Evolutionary conservation across 345 rosid species (phyloP), one percentile per base, ranked within the genome.

Genomic region (Firmiana major): DNA sequence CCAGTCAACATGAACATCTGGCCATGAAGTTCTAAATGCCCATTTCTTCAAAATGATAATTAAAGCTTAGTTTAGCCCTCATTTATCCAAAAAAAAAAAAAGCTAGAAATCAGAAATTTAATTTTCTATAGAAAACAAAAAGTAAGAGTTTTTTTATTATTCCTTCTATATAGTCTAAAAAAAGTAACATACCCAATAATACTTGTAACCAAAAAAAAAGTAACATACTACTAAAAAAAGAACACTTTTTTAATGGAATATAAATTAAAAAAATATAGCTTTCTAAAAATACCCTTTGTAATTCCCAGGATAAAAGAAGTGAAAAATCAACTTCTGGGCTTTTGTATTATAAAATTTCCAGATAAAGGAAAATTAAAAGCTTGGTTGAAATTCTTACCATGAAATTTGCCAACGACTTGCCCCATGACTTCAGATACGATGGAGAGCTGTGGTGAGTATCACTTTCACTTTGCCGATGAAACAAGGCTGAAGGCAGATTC

Each of bases 401-500:
- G 91, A 62, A 93, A 80, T 80, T 85, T 93, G 66, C 86, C 90
- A 21, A 93, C 63, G 80, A 90, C 63, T 83, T 93, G 98, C 62
- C 98, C 98, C 98, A 93, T 93, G 26, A 16, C 43, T 17, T 36
- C 1, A 9, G 9, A 31, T 31, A 71, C 63, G 46, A 53, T 10
- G n/a, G n/a, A 62, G 53, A 71, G 42, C 42, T 8, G 4, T 21
- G 1, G 54, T 2, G 17, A 66, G 4, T 11, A 17, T 65, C 31
- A 1, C 34, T 24, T 58, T 22, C 5, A 22, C 16, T n/a, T 38
- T 40, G 53, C 17, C 43, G 67, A 34, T 63, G 67, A 66, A 42
- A 60, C 19, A 26, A 11, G 26, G 17, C 28, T 28, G n/a, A 55
- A 55, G 60, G 42, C 22, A 63, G 46, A 17, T 63, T 40, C 3